Base-by-base conservation (phyloP, 169 alveolate species). In the Plasmodium ovale region DNA sequence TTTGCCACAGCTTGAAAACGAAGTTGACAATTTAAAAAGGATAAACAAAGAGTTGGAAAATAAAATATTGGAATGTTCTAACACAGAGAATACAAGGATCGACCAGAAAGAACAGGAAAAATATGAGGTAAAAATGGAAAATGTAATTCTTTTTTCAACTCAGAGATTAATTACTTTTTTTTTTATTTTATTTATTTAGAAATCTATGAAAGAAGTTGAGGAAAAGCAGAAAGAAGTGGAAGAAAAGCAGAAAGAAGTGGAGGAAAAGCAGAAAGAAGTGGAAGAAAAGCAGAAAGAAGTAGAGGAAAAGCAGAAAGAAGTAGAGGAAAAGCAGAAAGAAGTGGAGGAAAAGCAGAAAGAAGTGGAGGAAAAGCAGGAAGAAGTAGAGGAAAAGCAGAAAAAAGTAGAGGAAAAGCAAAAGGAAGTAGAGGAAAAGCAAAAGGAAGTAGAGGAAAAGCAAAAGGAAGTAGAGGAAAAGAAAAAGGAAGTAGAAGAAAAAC, bases 21-120 rank as follows among this genome's bases (percentile, higher is more conserved):
- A 82, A 53, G 49, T 82, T 51, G 64, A 53, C 25, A 71, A 82
- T 65, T 82, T 82, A 37, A 82, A 82, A 70, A 65, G 62, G 65
- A 65, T 65, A 65, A 82, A 82, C 35, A 37, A 82, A 64, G 58
- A 82, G 54, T 59, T 82, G 31, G 70, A 82, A 39, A 16, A 64
- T 35, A 65, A 82, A 64, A 51, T 67, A 27, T 51, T 44, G 10
- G 82, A 82, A 82, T 51, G 21, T 27, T 59, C 29, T n/a, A 62
- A 65, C 23, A 82, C 47, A 27, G 60, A 33, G 19, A 37, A 64
- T 25, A n/a, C 60, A 23, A 33, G 65, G 33, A 56, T 29, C 35
- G 82, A 82, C 19, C 44, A 33, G 37, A 10, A 23, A 2, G 19
- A 51, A 70, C 54, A 39, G 49, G 90, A 82, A 65, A 82, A 82